Base-by-base conservation (phyloP, 164 flowering plant genomes). In the Umbellularia californica region DNA sequence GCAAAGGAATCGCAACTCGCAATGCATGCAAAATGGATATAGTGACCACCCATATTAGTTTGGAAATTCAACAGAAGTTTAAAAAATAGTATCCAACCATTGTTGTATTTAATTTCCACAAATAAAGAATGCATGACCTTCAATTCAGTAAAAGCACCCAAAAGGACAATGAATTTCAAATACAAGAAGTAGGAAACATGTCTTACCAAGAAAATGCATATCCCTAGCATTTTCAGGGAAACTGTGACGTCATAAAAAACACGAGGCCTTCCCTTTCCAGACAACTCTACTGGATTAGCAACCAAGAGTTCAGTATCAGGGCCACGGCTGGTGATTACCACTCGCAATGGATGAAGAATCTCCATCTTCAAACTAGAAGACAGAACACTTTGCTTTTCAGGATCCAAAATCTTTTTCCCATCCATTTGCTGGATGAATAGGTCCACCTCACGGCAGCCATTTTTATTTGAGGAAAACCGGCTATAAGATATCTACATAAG, bases 201-300 rank as follows among this genome's bases (percentile, higher is more conserved):
- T 47, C 89, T 83, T 82, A 92, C 97, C 86, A 90, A 91, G 84
- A 93, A 93, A n/a, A 91, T 81, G 81, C 93, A 89, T 50, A 88
- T 87, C 71, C 89, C 87, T 6, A 93, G 92, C 25, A 72, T 50
- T 80, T 90, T 89, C 2, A 93, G 82, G 72, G 92, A 90, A 70
- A 83, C 76, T 20, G 98, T 93, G 27, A 87, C 88, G 2, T 41
- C 47, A 41, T 41, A 41, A 41, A 41, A 41, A 41, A 41, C 47
- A 41, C 47, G 47, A 41, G 47, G 47, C 2, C 47, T 41, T 41
- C 47, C 47, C 47, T 41, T 41, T 7, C 47, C 47, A 5, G 47
- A 91, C 70, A 88, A 73, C 80, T 93, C 98, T 2, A 91, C 98
- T 13, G 98, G 98, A 77, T 93, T 91, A 62, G 96, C 98, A 63